Evolutionary conservation across 2,329 filamentous ascomycete species (phyloP).

Genomic region (Beauveria asiatica): DNA sequence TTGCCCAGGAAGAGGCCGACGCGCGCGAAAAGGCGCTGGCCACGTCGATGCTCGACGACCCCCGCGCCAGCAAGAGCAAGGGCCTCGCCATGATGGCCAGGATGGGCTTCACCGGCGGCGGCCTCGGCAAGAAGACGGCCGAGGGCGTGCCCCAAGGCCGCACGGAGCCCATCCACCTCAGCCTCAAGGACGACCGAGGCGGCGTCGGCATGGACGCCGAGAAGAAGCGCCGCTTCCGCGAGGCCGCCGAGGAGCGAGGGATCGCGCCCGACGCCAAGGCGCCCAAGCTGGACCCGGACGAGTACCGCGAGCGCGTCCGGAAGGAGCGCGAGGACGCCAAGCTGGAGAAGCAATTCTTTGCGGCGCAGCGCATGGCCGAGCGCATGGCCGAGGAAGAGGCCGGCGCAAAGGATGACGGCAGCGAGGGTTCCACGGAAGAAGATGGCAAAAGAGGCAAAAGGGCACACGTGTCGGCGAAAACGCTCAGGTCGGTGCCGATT

Average conservation of each 20-base stretch:
- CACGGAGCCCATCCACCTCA: conserved; percentile 66
- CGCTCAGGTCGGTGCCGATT: conserved; percentile 61
- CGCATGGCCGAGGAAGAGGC: conserved; percentile 54
- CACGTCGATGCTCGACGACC: conserved; percentile 58
- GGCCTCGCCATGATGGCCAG: conserved; percentile 95
- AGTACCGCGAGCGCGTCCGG: conserved; percentile 65
- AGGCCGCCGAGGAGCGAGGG: conserved; percentile 48
- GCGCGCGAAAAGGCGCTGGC: conserved; percentile 69
- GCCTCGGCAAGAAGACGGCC: conserved; percentile 56
- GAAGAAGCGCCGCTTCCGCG: conserved; percentile 66
- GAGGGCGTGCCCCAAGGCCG: conserved; percentile 26
- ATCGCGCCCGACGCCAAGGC: conserved; percentile 47
- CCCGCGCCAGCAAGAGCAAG: conserved; percentile 59
- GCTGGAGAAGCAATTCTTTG: conserved; percentile 60
- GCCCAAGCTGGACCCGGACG: conserved; percentile 55
- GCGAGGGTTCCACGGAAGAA: conserved; percentile 13
- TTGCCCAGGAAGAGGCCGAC: conserved; percentile 62
- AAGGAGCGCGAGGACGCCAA: conserved; percentile 61
- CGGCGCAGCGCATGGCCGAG: conserved; percentile 78
- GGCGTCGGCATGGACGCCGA: conserved; percentile 81
- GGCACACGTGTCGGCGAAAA: conserved; percentile 34
- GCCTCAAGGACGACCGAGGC: conserved; percentile 68
- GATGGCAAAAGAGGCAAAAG: conserved; percentile 11
- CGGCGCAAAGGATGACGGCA: conserved; percentile 18
- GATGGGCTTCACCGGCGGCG: conserved; percentile 79